phyloP scores from a whole-genome alignment of 352 stramenopile genomes.

The Sclerospora graminicola region DNA sequence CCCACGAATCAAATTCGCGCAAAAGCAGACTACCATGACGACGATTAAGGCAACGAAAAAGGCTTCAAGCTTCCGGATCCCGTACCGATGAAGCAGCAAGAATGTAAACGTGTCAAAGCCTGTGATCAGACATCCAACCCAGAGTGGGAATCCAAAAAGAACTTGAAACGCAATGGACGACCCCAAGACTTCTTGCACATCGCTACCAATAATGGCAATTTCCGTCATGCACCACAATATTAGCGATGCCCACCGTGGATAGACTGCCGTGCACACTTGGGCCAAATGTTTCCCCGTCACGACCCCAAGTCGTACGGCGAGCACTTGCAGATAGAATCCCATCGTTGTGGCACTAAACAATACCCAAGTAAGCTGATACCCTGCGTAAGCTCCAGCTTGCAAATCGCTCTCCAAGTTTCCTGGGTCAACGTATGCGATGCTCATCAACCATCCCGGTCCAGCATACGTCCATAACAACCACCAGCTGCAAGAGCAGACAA shows the following conservation, averaged over 20 bases:
- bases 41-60: constrained; percentile 90
- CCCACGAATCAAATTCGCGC: constrained; percentile 83
- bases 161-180: constrained; percentile 89
- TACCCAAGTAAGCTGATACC: constrained; percentile 89
- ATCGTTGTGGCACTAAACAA: constrained; percentile 85
- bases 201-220: constrained; percentile 87
- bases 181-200: constrained; percentile 89
- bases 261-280: constrained; percentile 74
- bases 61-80: constrained; percentile 89
- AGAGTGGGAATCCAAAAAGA: constrained; percentile 84
- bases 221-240: constrained; percentile 90
- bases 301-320: constrained; percentile 88
- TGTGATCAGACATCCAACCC: constrained; percentile 84
- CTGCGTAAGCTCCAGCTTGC: constrained; percentile 84
- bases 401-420: constrained; percentile 95
- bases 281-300: constrained; percentile 89
- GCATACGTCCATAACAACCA: constrained; percentile 72
- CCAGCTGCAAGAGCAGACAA: constrained; percentile 36
- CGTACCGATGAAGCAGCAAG: constrained; percentile 86
- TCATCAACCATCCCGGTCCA: constrained; percentile 86
- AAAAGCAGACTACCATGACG: constrained; percentile 92
- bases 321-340: constrained; percentile 89
- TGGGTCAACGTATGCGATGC: constrained; percentile 92
- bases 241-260: constrained; percentile 64
- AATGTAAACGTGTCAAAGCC: constrained; percentile 92